Percentiles rank a stretch among this genome's conserved stretches.
phyloP scores from a whole-genome alignment of 345 rosid genomes.

The Camelina hispida region DNA sequence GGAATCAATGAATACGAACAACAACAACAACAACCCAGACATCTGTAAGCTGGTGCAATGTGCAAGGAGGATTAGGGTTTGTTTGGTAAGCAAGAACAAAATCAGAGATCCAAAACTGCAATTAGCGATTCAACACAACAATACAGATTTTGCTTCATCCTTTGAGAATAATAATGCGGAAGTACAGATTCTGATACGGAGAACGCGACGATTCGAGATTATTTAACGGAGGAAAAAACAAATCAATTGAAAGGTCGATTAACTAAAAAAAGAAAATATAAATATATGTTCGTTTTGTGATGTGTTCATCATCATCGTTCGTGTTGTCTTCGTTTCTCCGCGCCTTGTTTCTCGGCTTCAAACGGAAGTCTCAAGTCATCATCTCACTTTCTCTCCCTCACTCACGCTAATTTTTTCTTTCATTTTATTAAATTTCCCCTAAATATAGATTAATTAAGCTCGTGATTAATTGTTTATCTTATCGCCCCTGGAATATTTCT shows the following conservation, averaged over 20 bases:
- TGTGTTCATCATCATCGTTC: neutral
- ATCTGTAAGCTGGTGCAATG: constrained; percentile 39
- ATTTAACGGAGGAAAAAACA: neutral
- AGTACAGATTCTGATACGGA: constrained; percentile 1
- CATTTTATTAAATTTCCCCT: neutral
- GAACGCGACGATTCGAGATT: constrained; percentile 1
- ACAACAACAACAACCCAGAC: constrained; percentile 5
- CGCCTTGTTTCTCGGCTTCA: constrained; percentile 79
- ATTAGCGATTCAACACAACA: constrained; percentile 12
- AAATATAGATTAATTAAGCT: constrained; percentile 13
- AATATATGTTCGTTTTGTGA: neutral
- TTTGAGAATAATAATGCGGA: no score
- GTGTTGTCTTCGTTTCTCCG: constrained; percentile 49
- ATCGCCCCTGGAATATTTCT: neutral
- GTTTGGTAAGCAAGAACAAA: neutral
- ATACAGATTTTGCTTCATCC: neutral
- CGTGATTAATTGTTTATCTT: neutral
- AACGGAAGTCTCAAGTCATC: constrained; percentile 45
- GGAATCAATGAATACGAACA: neutral
- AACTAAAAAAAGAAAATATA: neutral
- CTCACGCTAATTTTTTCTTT: constrained; percentile 26
- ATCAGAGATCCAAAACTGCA: constrained; percentile 30
- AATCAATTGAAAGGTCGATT: neutral
- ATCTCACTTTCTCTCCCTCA: constrained; percentile 38
- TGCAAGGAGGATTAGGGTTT: constrained; percentile 38